Evolutionary conservation across 257 asterid species (phyloP).

Genomic region (Nyctanthes arbortristis): DNA sequence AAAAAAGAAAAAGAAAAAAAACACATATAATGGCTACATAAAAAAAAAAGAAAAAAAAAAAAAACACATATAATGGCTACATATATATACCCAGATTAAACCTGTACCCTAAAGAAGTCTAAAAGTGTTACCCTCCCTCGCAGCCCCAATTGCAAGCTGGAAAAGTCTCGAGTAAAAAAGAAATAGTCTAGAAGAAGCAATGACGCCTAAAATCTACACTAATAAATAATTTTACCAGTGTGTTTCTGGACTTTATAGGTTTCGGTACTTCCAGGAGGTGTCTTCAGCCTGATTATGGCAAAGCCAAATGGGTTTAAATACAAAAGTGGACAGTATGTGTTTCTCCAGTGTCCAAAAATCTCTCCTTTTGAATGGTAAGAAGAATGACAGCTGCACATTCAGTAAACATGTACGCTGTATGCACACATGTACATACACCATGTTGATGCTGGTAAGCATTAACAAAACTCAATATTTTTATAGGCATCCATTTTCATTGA

Average conservation of each 20-base stretch:
- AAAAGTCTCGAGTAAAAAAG: background rate
- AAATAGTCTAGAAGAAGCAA: background rate
- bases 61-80: background rate
- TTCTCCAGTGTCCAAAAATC: conserved; percentile 76
- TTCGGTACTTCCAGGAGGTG: conserved; percentile 94
- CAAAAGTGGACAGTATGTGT: conserved; percentile 87
- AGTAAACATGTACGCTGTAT: background rate
- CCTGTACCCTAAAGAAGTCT: background rate
- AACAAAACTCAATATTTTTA: conserved; percentile 1
- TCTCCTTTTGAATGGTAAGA: conserved; percentile 88
- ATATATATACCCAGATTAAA: background rate
- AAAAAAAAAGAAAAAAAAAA: background rate
- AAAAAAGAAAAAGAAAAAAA: too few relatives aligned
- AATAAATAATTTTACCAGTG: conserved; percentile 3
- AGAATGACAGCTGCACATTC: conserved; percentile 8
- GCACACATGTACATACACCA: background rate
- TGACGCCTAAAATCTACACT: conserved; percentile 1
- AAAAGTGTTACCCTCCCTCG: background rate
- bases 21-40: background rate
- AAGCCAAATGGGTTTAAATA: conserved; percentile 87
- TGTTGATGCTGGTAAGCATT: background rate
- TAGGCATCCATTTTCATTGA: conserved; percentile 98
- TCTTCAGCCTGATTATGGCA: conserved; percentile 78
- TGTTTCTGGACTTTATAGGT: conserved; percentile 51
- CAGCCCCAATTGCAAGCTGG: background rate